Base-by-base conservation (phyloP, 2,329 filamentous ascomycete species). In the Sporothrix globosa region DNA sequence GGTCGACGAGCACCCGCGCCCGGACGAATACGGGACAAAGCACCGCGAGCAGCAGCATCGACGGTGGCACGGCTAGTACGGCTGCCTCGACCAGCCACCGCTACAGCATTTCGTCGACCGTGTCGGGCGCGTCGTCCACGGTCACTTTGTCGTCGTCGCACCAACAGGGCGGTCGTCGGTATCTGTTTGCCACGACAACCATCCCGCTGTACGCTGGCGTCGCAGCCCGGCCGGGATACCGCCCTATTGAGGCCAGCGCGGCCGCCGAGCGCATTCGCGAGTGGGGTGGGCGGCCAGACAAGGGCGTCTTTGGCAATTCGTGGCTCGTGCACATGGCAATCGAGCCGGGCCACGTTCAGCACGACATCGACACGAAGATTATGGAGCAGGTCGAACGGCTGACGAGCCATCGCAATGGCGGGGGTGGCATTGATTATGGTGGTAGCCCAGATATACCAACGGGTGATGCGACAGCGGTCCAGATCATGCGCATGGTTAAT, bases 321-420 rank as follows among this genome's bases (percentile, higher is more conserved):
- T 74, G 73, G 73, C 68, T 74, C 14, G 52, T 74, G 14, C 73
- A 73, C 34, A 63, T 74, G 69, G 69, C 71, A 17, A 52, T 73
- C 1, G 73, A 72, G 46, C 70, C 71, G 4, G 70, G 72, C 17
- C 71, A 72, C 24, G 69, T 72, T 11, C 30, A 66, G 30, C 72
- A 73, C 41, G 60, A 54, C 7, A 68, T 74, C 1, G 67, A 74
- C 39, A 27, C 2, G 41, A 70, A 52, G 17, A 27, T 60, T 4
- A 67, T 72, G 69, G 73, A 70, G 3, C 69, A 69, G 46, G 56
- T 73, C n/a, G 53, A 52, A 39, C 68, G 70, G 41, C n/a, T 69
- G 30, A 48, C 67, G 13, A 39, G 17, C 2, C 19, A 24, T n/a
- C 17, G 19, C 24, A 44, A n/a, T 17, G 41, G 60, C 11, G 44